Evolutionary conservation across 805 yeast genomes (phyloP), one percentile per base, ranked within the genome.

Genomic region (Metschnikowia borealis): DNA sequence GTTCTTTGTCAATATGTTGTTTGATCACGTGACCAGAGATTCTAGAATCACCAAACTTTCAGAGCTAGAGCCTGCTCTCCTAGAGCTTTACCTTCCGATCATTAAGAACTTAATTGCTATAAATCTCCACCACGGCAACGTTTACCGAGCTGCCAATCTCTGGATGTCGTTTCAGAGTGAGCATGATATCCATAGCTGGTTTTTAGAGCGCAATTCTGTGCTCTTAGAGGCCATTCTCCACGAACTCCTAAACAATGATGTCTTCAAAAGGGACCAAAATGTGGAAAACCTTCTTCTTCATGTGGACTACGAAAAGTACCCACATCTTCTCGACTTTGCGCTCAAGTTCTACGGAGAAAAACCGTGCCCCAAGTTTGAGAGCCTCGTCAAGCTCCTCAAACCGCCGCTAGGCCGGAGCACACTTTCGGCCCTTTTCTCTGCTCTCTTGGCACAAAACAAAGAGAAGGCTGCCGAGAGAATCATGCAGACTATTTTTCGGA

Each of bases 331-430:
- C 11, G 65, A 62, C 42, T 38, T 48, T 18, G 33, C 53, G 13
- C 38, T 64, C 37, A 52, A 52, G 31, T 51, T 54, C 26, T 62
- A 54, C 40, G 68, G 68, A n/a, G 51, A 50, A 18, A 40, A 50
- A 6, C 44, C 37, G 6, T 40, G 56, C 42, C 7, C 37, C 14
- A 18, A 41, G 13, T 55, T 53, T 17, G 60, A 62, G n/a, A 32
- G 21, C 13, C 55, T 67, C 21, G 52, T 66, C 6, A 55, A 58
- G 31, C 44, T 50, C 32, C 53, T 70, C 15, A 51, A 45, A n/a
- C 61, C 69, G 5, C 74, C 73, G 6, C 52, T 71, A n/a, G 54
- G 58, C 29, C 54, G 74, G 21, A 63, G 62, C 57, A 62, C 73
- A 2, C 53, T 72, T 6, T 63, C 73, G 4, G 64, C 63, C 53